Evolutionary conservation across 805 yeast genomes (phyloP).

Genomic region (Ogataea polymorpha): DNA sequence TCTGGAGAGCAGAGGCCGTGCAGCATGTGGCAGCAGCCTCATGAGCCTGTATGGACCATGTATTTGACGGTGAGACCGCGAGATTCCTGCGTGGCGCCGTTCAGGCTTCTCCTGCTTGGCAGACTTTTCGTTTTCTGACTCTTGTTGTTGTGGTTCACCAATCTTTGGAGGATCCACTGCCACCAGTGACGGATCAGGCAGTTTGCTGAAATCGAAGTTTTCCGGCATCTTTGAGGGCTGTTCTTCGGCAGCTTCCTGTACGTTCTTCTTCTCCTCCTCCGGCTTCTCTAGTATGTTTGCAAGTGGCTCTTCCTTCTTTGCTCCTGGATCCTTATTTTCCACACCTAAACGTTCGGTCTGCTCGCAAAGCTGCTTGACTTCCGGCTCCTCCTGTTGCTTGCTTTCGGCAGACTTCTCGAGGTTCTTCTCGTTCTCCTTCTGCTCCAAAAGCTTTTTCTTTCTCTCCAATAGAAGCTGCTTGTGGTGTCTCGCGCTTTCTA

Average conservation of each 20-base stretch:
- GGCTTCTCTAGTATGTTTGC: background rate
- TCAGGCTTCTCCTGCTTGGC: conserved; percentile 26
- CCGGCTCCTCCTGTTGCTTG: conserved; percentile 1
- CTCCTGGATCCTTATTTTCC: conserved; percentile 1
- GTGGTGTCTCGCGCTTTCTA: conserved; percentile 68
- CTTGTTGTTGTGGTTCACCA: background rate
- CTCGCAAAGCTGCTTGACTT: background rate
- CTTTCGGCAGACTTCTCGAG: background rate
- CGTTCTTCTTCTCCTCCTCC: conserved; percentile 4
- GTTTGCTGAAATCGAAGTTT: conserved; percentile 35
- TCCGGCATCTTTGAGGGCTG: conserved; percentile 24
- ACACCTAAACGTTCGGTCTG: conserved; percentile 5
- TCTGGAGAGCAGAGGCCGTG: conserved; percentile 68
- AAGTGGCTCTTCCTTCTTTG: background rate
- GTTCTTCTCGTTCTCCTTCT: conserved; percentile 21
- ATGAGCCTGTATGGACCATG: conserved; percentile 82
- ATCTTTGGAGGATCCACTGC: conserved; percentile 21
- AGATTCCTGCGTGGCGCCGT: conserved; percentile 30
- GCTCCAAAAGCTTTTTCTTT: conserved; percentile 44
- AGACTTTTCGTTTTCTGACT: conserved; percentile 6
- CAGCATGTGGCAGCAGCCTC: conserved; percentile 79
- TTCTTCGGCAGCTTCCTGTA: conserved; percentile 10
- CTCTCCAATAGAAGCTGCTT: conserved; percentile 59
- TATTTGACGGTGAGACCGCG: conserved; percentile 50
- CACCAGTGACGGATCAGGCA: conserved; percentile 28